These are phyloP conservation scores for Isochrysis galbana DNA, from an alignment of 78 protist genomes.

Conservation along the genomic window DNA sequence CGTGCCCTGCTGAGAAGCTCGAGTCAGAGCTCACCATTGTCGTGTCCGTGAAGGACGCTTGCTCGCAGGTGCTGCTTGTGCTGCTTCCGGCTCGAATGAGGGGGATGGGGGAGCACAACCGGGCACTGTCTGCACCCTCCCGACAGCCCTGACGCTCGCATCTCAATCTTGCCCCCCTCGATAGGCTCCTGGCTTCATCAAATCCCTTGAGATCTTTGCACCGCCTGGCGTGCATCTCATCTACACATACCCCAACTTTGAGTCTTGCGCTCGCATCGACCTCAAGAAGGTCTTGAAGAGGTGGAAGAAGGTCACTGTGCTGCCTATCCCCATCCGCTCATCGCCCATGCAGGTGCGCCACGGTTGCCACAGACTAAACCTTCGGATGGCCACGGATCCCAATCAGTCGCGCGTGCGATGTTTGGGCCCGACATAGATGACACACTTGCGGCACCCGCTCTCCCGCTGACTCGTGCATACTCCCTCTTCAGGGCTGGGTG, in stretches of 20 bases:
- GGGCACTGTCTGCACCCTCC: too few species aligned
- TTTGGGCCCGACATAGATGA: too few species aligned
- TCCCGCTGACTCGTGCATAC: too few species aligned
- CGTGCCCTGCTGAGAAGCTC: neutral
- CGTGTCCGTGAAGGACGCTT: slow-evolving; percentile 5
- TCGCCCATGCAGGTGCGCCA: slow-evolving; percentile 26
- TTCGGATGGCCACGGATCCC: too few species aligned
- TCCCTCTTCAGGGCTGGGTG: slow-evolving; percentile 40
- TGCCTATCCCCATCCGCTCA: neutral
- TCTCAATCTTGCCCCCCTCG: too few species aligned
- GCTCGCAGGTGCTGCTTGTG: too few species aligned
- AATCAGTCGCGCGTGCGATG: too few species aligned
- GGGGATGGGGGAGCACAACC: too few species aligned
- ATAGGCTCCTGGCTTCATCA: slow-evolving; percentile 6
- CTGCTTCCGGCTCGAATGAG: too few species aligned
- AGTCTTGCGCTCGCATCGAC: neutral
- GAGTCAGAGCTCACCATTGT: neutral
- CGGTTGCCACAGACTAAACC: too few species aligned
- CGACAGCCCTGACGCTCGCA: too few species aligned
- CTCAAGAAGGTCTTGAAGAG: neutral
- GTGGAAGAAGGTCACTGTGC: neutral
- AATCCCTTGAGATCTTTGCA: neutral
- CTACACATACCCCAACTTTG: slow-evolving; percentile 13
- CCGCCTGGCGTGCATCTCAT: neutral
- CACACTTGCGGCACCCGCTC: too few species aligned